Conservation (phyloP, 805 yeast species). For the Candida jianshihensis region DNA sequence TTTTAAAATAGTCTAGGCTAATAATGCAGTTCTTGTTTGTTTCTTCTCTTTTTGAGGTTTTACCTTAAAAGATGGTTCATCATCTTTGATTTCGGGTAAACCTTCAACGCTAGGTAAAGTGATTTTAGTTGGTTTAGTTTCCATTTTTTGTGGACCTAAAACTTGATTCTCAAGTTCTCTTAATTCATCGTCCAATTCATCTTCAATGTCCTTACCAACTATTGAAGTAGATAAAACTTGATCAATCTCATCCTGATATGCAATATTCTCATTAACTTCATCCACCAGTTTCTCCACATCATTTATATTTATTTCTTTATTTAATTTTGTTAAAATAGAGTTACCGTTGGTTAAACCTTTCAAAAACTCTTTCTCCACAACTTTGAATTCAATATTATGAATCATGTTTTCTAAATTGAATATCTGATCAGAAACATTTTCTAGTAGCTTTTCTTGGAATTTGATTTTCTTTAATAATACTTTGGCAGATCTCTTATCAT, state of each 20-base stretch:
- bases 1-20: conserved; percentile 10
- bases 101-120: conserved; percentile 19
- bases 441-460: conserved; percentile 69
- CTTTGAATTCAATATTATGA: conserved; percentile 77
- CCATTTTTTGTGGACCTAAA: conserved; percentile 10
- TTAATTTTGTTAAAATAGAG: conserved; percentile 63
- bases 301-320: conserved; percentile 70
- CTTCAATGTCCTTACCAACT: conserved; percentile 34
- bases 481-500: conserved; percentile 45
- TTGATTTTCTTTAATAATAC: conserved; percentile 69
- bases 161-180: conserved; percentile 42
- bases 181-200: conserved; percentile 62
- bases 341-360: conserved; percentile 80
- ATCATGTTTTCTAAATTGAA: conserved; percentile 75
- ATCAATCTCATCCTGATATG: conserved; percentile 70
- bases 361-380: conserved; percentile 79
- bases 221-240: conserved; percentile 37
- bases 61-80: conserved; percentile 4
- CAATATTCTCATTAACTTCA: conserved; percentile 73
- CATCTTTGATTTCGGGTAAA: conserved; percentile 14
- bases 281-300: conserved; percentile 80
- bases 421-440: conserved; percentile 69
- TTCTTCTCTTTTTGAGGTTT: conserved; percentile 13
- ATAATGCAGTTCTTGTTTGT: conserved; percentile 12
- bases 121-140: background rate